Evolutionary conservation across 768 basidiomycete species (phyloP).

Genomic region (Cystofilobasidium ferigula): DNA sequence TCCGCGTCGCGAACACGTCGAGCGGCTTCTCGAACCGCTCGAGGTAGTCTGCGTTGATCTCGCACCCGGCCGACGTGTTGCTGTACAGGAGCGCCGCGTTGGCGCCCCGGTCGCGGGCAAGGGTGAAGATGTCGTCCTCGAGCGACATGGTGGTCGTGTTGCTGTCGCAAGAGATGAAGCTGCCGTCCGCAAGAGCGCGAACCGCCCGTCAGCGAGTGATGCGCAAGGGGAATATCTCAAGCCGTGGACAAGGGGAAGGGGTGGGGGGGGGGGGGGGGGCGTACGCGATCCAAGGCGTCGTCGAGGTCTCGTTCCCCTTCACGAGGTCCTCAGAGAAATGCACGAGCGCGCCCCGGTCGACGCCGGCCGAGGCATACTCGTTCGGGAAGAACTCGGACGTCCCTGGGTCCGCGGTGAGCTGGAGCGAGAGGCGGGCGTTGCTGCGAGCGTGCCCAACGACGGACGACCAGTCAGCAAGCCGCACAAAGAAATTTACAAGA

Average conservation of each 20-base stretch:
- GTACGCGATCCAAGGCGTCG: constrained; percentile 83
- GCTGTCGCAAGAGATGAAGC: background rate
- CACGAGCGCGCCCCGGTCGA: constrained; percentile 66
- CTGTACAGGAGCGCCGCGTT: constrained; percentile 46
- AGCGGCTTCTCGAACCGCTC: constrained; percentile 48
- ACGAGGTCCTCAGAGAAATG: constrained; percentile 49
- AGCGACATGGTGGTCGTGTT: constrained; percentile 25
- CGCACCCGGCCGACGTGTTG: constrained; percentile 51
- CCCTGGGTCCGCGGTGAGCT: constrained; percentile 48
- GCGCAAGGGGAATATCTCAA: too few relatives aligned
- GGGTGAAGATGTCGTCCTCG: constrained; percentile 65
- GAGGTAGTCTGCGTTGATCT: constrained; percentile 62
- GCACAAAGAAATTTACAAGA: background rate
- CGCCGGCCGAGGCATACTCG: constrained; percentile 33
- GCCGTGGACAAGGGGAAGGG: too few relatives aligned
- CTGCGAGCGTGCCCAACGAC: background rate
- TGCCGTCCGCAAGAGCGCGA: too few relatives aligned
- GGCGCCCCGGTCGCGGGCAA: constrained; percentile 67
- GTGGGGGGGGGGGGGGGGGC: constrained; percentile 71
- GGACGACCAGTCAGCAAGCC: too few relatives aligned
- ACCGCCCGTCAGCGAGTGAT: too few relatives aligned
- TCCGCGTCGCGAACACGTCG: constrained; percentile 58
- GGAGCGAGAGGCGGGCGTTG: too few relatives aligned
- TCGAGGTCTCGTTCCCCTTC: constrained; percentile 44
- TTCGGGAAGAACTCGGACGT: constrained; percentile 22